Evolutionary conservation across 129 eudicot genomes (phyloP).

Genomic region (Flaveria sonorensis): DNA sequence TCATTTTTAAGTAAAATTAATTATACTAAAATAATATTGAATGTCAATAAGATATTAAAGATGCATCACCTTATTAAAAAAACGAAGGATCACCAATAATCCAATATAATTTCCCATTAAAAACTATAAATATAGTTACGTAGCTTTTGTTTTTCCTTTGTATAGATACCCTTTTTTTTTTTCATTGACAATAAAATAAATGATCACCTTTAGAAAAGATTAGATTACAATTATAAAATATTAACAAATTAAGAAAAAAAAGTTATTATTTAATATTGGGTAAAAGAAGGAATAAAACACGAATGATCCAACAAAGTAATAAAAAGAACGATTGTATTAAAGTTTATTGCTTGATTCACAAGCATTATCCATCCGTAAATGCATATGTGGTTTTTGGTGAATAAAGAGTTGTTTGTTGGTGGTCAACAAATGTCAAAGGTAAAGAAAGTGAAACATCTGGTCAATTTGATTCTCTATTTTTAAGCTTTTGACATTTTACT

Average conservation of each 20-base stretch:
- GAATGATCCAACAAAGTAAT: slow-evolving; percentile 41
- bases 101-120: too few species aligned
- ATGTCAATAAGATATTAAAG: too few species aligned
- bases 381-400: slow-evolving; percentile 33
- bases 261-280: slow-evolving; percentile 16
- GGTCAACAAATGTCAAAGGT: slow-evolving; percentile 42
- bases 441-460: slow-evolving; percentile 38
- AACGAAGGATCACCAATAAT: too few species aligned
- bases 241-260: neutral
- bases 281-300: slow-evolving; percentile 34
- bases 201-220: slow-evolving; percentile 2
- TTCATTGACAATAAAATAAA: neutral
- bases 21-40: too few species aligned
- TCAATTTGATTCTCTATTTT: slow-evolving; percentile 35
- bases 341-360: slow-evolving; percentile 44
- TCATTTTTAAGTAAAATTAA: too few species aligned
- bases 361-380: slow-evolving; percentile 40
- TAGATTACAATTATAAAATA: neutral
- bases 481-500: slow-evolving; percentile 34
- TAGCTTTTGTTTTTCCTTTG: slow-evolving; percentile 8
- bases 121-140: neutral
- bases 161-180: slow-evolving; percentile 16
- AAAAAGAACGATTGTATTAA: slow-evolving; percentile 34
- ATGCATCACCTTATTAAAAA: too few species aligned
- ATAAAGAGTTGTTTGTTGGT: slow-evolving; percentile 34